These are phyloP conservation scores for Globisporangium mamillatum DNA, from an alignment of 352 stramenopile genomes.

Conservation along the genomic window DNA sequence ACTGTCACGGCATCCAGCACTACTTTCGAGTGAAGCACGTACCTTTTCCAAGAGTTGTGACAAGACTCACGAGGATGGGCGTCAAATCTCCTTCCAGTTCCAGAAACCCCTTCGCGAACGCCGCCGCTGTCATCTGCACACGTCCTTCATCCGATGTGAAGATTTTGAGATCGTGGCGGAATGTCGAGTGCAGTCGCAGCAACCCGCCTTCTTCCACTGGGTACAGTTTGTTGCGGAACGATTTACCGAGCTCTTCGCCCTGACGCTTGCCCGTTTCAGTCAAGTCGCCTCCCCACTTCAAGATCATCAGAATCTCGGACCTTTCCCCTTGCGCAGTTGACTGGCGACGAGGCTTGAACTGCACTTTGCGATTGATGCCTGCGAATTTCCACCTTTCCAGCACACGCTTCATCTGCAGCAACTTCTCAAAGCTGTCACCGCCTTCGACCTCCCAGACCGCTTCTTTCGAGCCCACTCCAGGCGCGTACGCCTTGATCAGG, in stretches of 20 bases:
- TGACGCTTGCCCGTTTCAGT: slow-evolving; percentile 97
- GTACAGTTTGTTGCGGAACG: slow-evolving; percentile 90
- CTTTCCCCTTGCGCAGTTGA: slow-evolving; percentile 47
- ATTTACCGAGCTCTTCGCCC: slow-evolving; percentile 92
- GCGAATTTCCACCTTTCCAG: slow-evolving; percentile 96
- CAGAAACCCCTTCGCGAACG: slow-evolving; percentile 98
- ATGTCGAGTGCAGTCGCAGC: slow-evolving; percentile 98
- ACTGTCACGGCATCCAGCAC: not conserved
- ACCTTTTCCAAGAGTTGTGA: slow-evolving; percentile 85
- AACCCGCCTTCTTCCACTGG: slow-evolving; percentile 92
- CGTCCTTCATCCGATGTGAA: slow-evolving; percentile 99
- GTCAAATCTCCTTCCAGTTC: slow-evolving; percentile 99
- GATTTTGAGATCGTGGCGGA: slow-evolving; percentile 99
- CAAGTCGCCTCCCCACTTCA: slow-evolving; percentile 99
- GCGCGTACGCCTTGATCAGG: slow-evolving; percentile 81
- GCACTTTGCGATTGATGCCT: slow-evolving; percentile 97
- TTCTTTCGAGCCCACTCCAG: slow-evolving; percentile 74
- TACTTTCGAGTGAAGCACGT: not conserved
- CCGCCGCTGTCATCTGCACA: slow-evolving; percentile 99
- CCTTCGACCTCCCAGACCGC: slow-evolving; percentile 84
- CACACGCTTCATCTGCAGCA: slow-evolving; percentile 96
- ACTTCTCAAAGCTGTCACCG: slow-evolving; percentile 89
- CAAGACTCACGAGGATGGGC: slow-evolving; percentile 98
- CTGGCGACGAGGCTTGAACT: slow-evolving; percentile 78
- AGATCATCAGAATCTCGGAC: slow-evolving; percentile 96